Evolutionary conservation across 2,329 filamentous ascomycete genomes (phyloP).

Genomic region (Raffaelea ambrosiae): DNA sequence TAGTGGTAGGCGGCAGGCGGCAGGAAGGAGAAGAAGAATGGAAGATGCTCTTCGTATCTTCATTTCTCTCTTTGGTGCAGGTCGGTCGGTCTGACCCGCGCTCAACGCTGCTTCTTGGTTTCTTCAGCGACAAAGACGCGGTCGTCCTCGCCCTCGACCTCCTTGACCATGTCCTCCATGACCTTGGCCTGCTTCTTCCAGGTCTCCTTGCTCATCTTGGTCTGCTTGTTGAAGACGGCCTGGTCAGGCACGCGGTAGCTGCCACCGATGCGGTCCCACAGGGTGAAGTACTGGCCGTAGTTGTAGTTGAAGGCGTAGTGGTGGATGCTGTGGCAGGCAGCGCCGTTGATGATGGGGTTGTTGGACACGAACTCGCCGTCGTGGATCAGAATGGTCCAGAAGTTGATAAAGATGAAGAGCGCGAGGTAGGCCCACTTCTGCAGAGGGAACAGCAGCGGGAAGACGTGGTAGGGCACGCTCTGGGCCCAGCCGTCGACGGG

Average conservation of each 20-base stretch:
- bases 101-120: constrained; percentile 34
- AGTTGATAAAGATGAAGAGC: constrained; percentile 86
- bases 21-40: too few relatives aligned
- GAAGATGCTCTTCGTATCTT: too few relatives aligned
- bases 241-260: constrained; percentile 82
- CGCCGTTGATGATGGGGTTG: constrained; percentile 85
- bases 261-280: constrained; percentile 81
- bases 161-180: constrained; percentile 67
- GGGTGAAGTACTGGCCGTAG: constrained; percentile 88
- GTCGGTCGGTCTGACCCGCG: neutral
- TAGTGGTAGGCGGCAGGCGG: too few relatives aligned
- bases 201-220: constrained; percentile 73
- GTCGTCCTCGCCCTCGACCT: constrained; percentile 55
- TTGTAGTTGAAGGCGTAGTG: constrained; percentile 86
- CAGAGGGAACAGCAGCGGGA: constrained; percentile 85
- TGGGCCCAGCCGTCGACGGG: constrained; percentile 86
- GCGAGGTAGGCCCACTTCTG: constrained; percentile 83
- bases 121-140: constrained; percentile 33
- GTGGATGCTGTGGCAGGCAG: constrained; percentile 89
- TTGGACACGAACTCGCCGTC: constrained; percentile 92
- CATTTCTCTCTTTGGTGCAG: too few relatives aligned
- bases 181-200: constrained; percentile 71
- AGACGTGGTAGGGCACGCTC: constrained; percentile 84
- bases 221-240: constrained; percentile 75
- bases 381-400: constrained; percentile 95